Percentiles rank a stretch among this genome's conserved stretches.
Conservation (phyloP, 169 alveolate species). For the Plasmodium cynomolgi region DNA sequence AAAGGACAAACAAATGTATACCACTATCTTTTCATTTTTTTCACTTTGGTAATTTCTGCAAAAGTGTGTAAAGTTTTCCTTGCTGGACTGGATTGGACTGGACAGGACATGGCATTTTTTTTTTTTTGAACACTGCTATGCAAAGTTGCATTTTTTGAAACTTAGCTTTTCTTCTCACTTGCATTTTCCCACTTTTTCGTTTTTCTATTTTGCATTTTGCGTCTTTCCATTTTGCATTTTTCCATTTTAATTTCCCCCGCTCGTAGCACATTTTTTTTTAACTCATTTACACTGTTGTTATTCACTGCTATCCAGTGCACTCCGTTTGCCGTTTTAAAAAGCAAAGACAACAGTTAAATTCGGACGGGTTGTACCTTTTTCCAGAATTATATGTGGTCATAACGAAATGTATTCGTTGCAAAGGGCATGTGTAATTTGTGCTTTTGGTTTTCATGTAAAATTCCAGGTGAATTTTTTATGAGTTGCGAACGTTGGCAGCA, state of each 20-base stretch:
- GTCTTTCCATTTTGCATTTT: neutral
- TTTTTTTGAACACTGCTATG: slow-evolving; percentile 6
- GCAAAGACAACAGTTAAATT: slow-evolving; percentile 3
- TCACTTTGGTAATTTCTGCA: slow-evolving; percentile 1
- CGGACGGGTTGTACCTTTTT: neutral
- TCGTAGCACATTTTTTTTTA: slow-evolving; percentile 6
- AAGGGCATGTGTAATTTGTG: neutral
- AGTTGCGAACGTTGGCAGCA: neutral
- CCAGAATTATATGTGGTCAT: slow-evolving; percentile 3
- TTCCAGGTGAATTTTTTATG: neutral
- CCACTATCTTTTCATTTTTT: slow-evolving; percentile 1
- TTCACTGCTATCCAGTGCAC: slow-evolving; percentile 76
- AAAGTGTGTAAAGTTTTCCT: slow-evolving; percentile 10
- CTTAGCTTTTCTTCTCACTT: slow-evolving; percentile 7
- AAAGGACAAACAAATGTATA: neutral
- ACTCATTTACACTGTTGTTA: slow-evolving; percentile 34
- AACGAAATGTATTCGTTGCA: neutral
- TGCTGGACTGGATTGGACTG: slow-evolving; percentile 1
- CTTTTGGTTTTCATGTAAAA: neutral
- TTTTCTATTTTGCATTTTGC: neutral
- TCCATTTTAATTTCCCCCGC: neutral
- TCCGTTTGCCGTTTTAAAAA: neutral
- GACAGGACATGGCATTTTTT: neutral
- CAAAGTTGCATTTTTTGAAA: slow-evolving; percentile 8
- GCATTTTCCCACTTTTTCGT: slow-evolving; percentile 1